Base-by-base conservation (phyloP, 2,329 filamentous ascomycete species). In the Colletotrichum nymphaeae region DNA sequence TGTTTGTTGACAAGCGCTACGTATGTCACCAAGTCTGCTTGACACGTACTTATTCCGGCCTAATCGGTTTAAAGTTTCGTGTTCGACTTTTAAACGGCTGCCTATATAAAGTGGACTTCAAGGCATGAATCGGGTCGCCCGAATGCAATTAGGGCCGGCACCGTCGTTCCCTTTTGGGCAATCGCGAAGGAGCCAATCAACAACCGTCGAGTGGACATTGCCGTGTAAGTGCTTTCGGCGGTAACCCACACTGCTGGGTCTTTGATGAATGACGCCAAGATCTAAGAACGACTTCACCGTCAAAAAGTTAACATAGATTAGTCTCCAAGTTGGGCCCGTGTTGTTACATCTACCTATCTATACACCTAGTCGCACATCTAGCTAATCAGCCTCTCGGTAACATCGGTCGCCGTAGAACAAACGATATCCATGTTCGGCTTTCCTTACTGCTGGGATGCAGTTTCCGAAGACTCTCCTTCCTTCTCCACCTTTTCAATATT, bases 401-500 rank as follows among this genome's bases (percentile, higher is more conserved):
- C 53, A 8, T 42, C 53, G 28, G n/a, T 26, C 4, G 4, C 16
- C 14, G 5, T 6, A 14, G 26, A 11, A 28, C 16, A 1, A 24
- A 24, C 11, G 12, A n/a, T 32, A 42, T 14, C 3, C 46, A 6
- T 12, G 11, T 4, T 16, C 1, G 22, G 7, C 46, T 6, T 55
- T n/a, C 1, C 14, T 65, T 57, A 73, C 46, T 65, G 53, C 46
- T 73, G 67, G 16, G 71, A 73, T 9, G 60, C 60, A 19, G 67
- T 70, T 46, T 73, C 71, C 3, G 71, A 73, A 19, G 71, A 66
- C 49, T 71, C 71, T 24, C 71, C 71, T 26, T 71, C 71, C 32
- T 73, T 70, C 56, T 73, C 71, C 4, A 14, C 32, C 56, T 73
- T 73, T n/a, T 73, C 71, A 16, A 62, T 52, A 19, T 35, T 77